Evolutionary conservation across 2,329 filamentous ascomycete species (phyloP).

Genomic region (Aspergillus puulaauensis): DNA sequence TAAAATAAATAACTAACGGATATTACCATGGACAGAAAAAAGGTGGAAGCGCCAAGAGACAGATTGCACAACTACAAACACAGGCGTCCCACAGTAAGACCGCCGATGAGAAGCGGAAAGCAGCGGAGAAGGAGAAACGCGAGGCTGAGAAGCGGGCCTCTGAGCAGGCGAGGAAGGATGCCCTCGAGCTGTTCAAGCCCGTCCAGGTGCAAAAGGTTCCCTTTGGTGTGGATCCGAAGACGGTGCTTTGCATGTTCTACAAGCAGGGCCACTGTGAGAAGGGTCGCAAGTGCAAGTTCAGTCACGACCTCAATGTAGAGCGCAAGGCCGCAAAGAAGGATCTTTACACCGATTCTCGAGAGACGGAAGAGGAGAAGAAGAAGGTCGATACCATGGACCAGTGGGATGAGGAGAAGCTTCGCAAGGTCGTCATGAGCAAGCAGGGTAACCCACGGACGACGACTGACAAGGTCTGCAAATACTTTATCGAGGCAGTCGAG

Average conservation of each 20-base stretch:
- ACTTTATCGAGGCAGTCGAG: slow-evolving; percentile 94
- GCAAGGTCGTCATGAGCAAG: slow-evolving; percentile 87
- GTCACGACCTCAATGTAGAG: slow-evolving; percentile 84
- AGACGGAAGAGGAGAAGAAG: slow-evolving; percentile 68
- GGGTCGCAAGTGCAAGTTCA: slow-evolving; percentile 97
- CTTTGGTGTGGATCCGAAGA: slow-evolving; percentile 97
- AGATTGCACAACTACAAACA: slow-evolving; percentile 79
- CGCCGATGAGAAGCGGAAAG: slow-evolving; percentile 84
- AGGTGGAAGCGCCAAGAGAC: slow-evolving; percentile 82
- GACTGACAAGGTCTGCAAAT: slow-evolving; percentile 99
- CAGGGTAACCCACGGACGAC: slow-evolving; percentile 95
- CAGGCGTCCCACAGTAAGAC: slow-evolving; percentile 72
- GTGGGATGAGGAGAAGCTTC: slow-evolving; percentile 96
- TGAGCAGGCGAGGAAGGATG: slow-evolving; percentile 78
- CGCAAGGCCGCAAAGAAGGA: slow-evolving; percentile 91
- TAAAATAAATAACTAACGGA: slow-evolving; percentile 19
- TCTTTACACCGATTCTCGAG: slow-evolving; percentile 81
- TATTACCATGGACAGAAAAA: slow-evolving; percentile 65
- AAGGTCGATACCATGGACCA: slow-evolving; percentile 91
- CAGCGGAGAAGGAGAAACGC: slow-evolving; percentile 61
- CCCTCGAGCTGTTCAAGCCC: slow-evolving; percentile 80
- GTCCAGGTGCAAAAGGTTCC: slow-evolving; percentile 97
- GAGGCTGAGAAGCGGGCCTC: slow-evolving; percentile 90
- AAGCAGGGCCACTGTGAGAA: slow-evolving; percentile 98
- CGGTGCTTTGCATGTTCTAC: slow-evolving; percentile 91